These are phyloP conservation scores for Zasmidium angulare DNA, from an alignment of 2,329 filamentous ascomycete genomes.

Conservation along the genomic window DNA sequence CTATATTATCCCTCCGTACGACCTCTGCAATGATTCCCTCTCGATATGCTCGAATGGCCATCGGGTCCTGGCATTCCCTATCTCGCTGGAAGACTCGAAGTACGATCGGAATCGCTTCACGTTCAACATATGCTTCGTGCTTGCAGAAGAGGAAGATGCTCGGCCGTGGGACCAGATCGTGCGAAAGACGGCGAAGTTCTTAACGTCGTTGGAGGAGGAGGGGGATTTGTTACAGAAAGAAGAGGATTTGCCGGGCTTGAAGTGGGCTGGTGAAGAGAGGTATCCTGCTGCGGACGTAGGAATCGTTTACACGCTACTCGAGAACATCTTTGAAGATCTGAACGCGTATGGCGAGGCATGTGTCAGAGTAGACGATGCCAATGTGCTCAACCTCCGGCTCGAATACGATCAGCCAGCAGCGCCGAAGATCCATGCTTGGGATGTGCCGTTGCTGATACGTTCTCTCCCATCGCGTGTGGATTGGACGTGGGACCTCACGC, in stretches of 20 bases:
- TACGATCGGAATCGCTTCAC: conserved; percentile 88
- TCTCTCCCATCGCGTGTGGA: conserved; percentile 50
- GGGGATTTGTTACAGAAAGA: conserved; percentile 75
- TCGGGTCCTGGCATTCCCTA: conserved; percentile 81
- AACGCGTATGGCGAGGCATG: conserved; percentile 94
- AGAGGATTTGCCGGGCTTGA: conserved; percentile 36
- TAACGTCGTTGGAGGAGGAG: conserved; percentile 90
- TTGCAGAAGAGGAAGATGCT: conserved; percentile 68
- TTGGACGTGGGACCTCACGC: conserved; percentile 73
- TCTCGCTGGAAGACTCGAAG: conserved; percentile 76
- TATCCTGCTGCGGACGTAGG: conserved; percentile 30
- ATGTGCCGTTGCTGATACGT: conserved; percentile 78
- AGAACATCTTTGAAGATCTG: conserved; percentile 85
- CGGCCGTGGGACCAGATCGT: conserved; percentile 73
- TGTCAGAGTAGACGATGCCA: conserved; percentile 23
- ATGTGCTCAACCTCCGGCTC: conserved; percentile 33
- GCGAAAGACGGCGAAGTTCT: conserved; percentile 77
- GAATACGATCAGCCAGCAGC: conserved; percentile 70
- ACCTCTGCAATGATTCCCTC: conserved; percentile 90
- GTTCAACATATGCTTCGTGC: conserved; percentile 92
- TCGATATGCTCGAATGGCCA: conserved; percentile 74
- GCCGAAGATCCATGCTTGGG: conserved; percentile 77
- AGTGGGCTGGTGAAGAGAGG: conserved; percentile 29
- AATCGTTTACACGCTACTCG: conserved; percentile 69
- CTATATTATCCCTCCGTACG: conserved; percentile 91